Conservation (phyloP, 2,329 filamentous ascomycete genomes). For the Ambrosiella beaveri region DNA sequence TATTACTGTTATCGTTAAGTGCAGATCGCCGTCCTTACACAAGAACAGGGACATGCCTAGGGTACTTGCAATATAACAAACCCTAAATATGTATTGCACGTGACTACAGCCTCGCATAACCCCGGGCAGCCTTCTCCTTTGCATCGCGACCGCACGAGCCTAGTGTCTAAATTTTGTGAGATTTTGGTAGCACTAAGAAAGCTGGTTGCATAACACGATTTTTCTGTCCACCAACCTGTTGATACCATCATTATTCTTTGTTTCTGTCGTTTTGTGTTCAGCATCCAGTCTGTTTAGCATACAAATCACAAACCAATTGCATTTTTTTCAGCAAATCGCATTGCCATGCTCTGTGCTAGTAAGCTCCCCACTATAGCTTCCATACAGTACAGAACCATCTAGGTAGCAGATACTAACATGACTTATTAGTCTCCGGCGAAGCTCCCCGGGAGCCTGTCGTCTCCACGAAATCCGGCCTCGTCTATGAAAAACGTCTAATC, state of each 20-base stretch:
- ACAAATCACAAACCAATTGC: background rate
- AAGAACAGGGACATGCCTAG: background rate
- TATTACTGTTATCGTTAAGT: background rate
- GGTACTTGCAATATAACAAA: background rate
- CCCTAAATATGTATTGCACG: background rate
- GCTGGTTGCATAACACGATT: background rate
- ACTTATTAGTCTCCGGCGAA: conserved; percentile 69
- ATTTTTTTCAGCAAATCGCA: conserved; percentile 7
- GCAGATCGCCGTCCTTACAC: background rate
- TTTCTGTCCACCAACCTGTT: background rate
- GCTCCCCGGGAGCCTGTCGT: conserved; percentile 86
- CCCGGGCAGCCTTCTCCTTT: conserved; percentile 8
- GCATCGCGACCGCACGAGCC: conserved; percentile 7
- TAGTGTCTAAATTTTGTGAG: background rate
- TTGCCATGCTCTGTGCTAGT: conserved; percentile 34
- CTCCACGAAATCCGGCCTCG: conserved; percentile 81
- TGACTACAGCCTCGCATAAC: conserved; percentile 13
- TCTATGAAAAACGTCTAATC: conserved; percentile 90
- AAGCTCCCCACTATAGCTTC: conserved; percentile 15
- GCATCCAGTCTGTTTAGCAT: background rate
- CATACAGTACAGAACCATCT: background rate
- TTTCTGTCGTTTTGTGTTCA: background rate
- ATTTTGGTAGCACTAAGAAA: background rate
- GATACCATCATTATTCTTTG: background rate
- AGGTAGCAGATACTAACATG: background rate